Evolutionary conservation across 768 basidiomycete species (phyloP).

Genomic region (Auriscalpium microsporum): DNA sequence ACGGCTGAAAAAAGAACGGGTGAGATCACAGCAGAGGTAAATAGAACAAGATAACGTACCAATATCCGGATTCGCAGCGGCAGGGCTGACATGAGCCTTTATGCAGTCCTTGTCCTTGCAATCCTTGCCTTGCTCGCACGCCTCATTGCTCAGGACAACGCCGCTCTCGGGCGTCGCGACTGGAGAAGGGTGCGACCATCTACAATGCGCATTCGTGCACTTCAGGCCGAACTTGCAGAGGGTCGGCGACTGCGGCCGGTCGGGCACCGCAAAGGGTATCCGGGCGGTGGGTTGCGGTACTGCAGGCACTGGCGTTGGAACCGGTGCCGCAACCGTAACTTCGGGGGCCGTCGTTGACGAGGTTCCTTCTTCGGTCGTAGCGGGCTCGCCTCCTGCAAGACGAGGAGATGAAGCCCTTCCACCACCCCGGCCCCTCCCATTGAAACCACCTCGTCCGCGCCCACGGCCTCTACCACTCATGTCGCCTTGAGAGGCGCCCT

Average conservation of each 20-base stretch:
- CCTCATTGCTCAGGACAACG: slow-evolving; percentile 87
- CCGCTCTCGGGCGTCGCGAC: slow-evolving; percentile 93
- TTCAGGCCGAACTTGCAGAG: slow-evolving; percentile 91
- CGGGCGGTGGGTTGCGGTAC: slow-evolving; percentile 24
- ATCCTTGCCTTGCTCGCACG: slow-evolving; percentile 81
- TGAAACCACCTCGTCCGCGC: slow-evolving; percentile 21
- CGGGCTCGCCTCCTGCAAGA: background rate
- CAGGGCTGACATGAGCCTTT: slow-evolving; percentile 86
- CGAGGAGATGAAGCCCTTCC: slow-evolving; percentile 11
- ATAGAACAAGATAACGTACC: slow-evolving; percentile 29
- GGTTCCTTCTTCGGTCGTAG: slow-evolving; percentile 1
- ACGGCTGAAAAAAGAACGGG: background rate
- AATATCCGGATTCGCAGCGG: slow-evolving; percentile 53
- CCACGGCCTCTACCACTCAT: slow-evolving; percentile 37
- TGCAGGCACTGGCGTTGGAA: slow-evolving; percentile 16
- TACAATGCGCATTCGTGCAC: slow-evolving; percentile 84
- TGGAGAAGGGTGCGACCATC: slow-evolving; percentile 94
- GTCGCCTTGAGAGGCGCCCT: slow-evolving; percentile 22
- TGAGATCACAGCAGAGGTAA: background rate
- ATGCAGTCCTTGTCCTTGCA: slow-evolving; percentile 94
- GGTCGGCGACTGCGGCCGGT: slow-evolving; percentile 78
- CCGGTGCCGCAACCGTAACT: slow-evolving; percentile 14
- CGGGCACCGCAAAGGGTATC: slow-evolving; percentile 51
- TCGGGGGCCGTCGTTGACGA: slow-evolving; percentile 13
- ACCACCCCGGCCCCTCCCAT: slow-evolving; percentile 12